Conservation (phyloP, 257 asterid species). For the Handroanthus guayacan region DNA sequence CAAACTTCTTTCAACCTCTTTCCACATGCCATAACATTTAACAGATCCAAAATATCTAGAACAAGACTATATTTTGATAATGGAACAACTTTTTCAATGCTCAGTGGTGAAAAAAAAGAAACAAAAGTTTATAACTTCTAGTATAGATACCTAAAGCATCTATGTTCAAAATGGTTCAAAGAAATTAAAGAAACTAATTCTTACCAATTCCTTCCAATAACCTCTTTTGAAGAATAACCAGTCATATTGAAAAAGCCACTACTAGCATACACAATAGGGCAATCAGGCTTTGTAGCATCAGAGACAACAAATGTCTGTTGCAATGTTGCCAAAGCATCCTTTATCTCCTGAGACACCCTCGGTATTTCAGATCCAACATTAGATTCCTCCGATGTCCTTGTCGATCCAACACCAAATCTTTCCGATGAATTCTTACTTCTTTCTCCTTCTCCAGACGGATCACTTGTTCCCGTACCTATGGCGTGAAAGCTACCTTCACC, state of each 20-base stretch:
- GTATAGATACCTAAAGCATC: neutral
- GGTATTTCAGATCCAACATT: constrained; percentile 51
- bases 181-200: constrained; percentile 29
- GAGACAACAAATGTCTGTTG: constrained; percentile 98
- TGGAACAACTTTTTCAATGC: neutral
- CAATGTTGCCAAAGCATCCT: constrained; percentile 89
- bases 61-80: neutral
- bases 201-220: constrained; percentile 92
- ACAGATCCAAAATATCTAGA: neutral
- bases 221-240: constrained; percentile 86
- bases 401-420: constrained; percentile 49
- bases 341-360: constrained; percentile 90
- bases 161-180: neutral
- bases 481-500: constrained; percentile 69
- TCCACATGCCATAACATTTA: constrained; percentile 29
- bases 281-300: constrained; percentile 93
- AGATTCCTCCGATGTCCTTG: constrained; percentile 64
- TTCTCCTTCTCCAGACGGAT: constrained; percentile 58
- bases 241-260: constrained; percentile 93
- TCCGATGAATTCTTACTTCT: constrained; percentile 55
- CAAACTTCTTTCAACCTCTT: constrained; percentile 37
- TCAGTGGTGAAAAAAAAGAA: neutral
- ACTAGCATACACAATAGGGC: constrained; percentile 93
- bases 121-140: neutral
- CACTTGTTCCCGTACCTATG: constrained; percentile 33